Evolutionary conservation across 1,284 basidiomycete species (phyloP), one percentile per base, ranked within the genome.

Genomic region (Pascua guehoae): DNA sequence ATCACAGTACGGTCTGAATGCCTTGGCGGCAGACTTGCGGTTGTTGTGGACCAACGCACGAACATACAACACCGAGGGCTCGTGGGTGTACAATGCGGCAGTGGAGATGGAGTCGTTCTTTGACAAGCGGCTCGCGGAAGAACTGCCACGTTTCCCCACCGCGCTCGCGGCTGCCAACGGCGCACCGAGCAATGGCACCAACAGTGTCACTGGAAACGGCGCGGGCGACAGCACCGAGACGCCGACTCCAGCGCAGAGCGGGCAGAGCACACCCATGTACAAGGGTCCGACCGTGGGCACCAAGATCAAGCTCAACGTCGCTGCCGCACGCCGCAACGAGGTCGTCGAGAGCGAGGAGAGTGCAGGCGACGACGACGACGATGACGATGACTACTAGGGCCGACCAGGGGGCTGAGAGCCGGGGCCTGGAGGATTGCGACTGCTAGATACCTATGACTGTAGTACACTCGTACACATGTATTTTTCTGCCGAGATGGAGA

Each of bases 1-100:
- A 57, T 82, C 83, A 41, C 91, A 93, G 81, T 90, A 90, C 78
- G 85, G 80, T 45, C 85, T 93, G 45, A 79, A 83, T 40, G 80
- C 83, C 49, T 93, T 87, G 79, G 82, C 83, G 53, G 84, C 85
- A 50, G 94, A 98, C 77, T 91, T 91, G 65, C 73, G 79, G 61
- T 83, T 92, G 51, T 92, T 98, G 87, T 95, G 95, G 76, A 82
- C 85, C 72, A 98, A 98, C 71, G 94, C 95, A 5, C 85, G 88
- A 69, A 88, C 85, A 43, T 95, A 92, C 79, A 90, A 94, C 75
- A 52, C 71, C 54, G 71, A 74, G 52, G 75, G 68, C 1, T 91
- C 89, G 0, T 88, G 90, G 87, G 93, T 98, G 37, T 96, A 92
- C 78, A 83, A 89, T 63, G 92, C 97, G 64, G 93, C 95, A 2